phyloP scores from a whole-genome alignment of 73 alveolate species.

The Blepharisma japonicum region DNA sequence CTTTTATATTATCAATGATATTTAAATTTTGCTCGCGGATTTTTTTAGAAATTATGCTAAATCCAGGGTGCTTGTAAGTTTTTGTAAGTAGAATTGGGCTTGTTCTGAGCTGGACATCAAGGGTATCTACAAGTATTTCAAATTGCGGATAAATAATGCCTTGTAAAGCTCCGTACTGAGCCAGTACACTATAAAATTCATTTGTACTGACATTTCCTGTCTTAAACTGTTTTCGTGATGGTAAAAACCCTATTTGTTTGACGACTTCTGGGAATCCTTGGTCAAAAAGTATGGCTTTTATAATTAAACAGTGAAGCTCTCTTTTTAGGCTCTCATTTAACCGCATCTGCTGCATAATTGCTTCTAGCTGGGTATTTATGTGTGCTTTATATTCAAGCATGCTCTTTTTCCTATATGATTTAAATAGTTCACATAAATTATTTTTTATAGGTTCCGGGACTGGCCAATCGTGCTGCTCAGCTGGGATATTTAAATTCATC shows the following conservation, averaged over 20 bases:
- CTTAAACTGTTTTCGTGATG: not conserved
- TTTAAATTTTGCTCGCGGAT: too few relatives aligned
- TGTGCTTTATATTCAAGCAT: not conserved
- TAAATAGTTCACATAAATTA: not conserved
- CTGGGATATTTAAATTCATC: not conserved
- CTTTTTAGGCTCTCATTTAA: not conserved
- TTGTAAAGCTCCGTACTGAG: not conserved
- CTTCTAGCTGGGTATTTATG: not conserved
- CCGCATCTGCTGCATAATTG: not conserved
- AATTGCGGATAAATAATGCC: too few relatives aligned
- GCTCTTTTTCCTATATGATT: not conserved
- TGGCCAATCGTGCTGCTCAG: slow-evolving; percentile 6
- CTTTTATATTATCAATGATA: too few relatives aligned
- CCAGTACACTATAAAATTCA: not conserved
- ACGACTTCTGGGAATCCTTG: not conserved
- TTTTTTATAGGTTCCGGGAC: not conserved
- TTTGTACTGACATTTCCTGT: slow-evolving; percentile 15
- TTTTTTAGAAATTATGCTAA: too few relatives aligned
- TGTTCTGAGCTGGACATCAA: too few relatives aligned
- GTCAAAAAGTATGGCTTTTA: not conserved
- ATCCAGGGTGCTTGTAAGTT: too few relatives aligned
- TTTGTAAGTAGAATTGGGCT: too few relatives aligned
- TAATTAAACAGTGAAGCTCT: not conserved
- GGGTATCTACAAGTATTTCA: too few relatives aligned
- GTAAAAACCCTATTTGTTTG: not conserved